Evolutionary conservation across 2,329 filamentous ascomycete genomes (phyloP).

Genomic region (Monilinia fructigena): DNA sequence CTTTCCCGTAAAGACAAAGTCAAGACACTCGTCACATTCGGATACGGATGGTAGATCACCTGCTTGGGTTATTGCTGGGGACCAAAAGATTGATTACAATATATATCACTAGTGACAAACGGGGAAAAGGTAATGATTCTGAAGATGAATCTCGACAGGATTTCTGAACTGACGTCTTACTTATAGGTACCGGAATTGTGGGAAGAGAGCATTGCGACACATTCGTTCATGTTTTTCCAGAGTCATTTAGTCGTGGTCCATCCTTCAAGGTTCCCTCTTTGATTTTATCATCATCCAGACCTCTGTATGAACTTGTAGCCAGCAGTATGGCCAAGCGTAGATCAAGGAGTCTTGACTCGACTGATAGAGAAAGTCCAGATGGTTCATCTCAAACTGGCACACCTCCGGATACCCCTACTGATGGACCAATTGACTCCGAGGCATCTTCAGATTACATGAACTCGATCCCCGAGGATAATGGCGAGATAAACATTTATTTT

Average conservation of each 20-base stretch:
- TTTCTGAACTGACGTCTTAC: neutral
- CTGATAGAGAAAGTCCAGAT: constrained; percentile 42
- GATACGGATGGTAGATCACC: constrained; percentile 14
- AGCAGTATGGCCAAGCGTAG: constrained; percentile 29
- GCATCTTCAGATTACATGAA: constrained; percentile 32
- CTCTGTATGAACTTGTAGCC: constrained; percentile 22
- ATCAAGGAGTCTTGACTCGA: constrained; percentile 45
- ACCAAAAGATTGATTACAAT: constrained; percentile 24
- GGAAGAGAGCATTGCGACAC: constrained; percentile 60
- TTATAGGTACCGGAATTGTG: constrained; percentile 63
- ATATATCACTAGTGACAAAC: constrained; percentile 12
- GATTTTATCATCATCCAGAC: constrained; percentile 19
- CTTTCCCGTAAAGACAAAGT: constrained; percentile 11
- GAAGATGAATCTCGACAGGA: neutral
- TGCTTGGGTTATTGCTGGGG: constrained; percentile 22
- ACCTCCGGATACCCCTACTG: constrained; percentile 40
- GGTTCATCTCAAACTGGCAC: constrained; percentile 38
- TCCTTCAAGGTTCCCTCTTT: constrained; percentile 55
- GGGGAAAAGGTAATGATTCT: constrained; percentile 16
- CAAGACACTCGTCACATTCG: constrained; percentile 16
- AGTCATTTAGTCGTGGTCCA: constrained; percentile 50
- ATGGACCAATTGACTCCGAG: constrained; percentile 25
- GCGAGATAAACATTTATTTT: constrained; percentile 53
- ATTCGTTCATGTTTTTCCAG: constrained; percentile 57
- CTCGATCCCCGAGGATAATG: constrained; percentile 43